Evolutionary conservation across 176 grass and related monocot genomes (phyloP), one percentile per base, ranked within the genome.

Genomic region (Thalia dealbata): DNA sequence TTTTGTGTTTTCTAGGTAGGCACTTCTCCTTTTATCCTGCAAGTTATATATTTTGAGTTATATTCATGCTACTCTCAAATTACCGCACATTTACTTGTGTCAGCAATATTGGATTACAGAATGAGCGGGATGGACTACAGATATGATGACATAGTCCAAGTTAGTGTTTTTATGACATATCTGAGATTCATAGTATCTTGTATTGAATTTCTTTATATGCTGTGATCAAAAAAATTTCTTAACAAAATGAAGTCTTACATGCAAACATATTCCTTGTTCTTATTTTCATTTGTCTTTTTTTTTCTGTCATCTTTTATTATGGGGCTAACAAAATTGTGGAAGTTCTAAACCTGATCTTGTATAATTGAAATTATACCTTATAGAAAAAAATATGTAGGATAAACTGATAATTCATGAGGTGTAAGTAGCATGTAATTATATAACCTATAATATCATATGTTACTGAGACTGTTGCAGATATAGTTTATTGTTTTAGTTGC

Each of bases 81-180:
- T 24, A 69, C 75, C 45, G 74, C 69, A 70, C 63, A 46, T 69
- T 83, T 85, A 73, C 76, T 73, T 83, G 59, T 88, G 56, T 64
- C 85, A 88, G 85, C 80, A 60, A 91, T 91, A 44, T 61, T 86
- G 75, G 89, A 91, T 81, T 83, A 83, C 81, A 91, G 83, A 88
- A 78, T 91, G 78, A 76, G 67, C 0, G 85, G 89, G 78, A 88
- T 35, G 83, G 89, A 91, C 85, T 88, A 88, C 79, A 86, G 72
- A 85, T 88, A 83, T 42, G 78, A 83, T 74, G 85, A 91, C 78
- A 79, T 86, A 65, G 70, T 88, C 83, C 89, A 88, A 86, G 85
- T 91, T 88, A 91, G 89, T 91, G 19, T 62, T 22, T 72, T 73
- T 75, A 45, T 84, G 21, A 74, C 70, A 67, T 80, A 1, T 78